Base-by-base conservation (phyloP, 2,329 filamentous ascomycete genomes). In the Diaporthe nobilis region DNA sequence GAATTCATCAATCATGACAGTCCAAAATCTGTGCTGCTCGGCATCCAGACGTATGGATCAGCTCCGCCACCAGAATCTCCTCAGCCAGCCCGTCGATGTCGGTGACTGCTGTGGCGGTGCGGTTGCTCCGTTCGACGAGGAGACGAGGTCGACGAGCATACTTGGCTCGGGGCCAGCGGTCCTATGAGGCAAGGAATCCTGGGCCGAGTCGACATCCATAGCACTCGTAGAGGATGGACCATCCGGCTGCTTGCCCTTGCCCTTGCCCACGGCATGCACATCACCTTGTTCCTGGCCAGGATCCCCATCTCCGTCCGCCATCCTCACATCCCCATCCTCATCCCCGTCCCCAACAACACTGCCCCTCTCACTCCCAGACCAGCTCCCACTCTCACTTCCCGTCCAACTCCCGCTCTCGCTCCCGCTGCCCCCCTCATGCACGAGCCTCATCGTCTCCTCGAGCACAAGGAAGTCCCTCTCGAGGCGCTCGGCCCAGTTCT, bases 401-500 rank as follows among this genome's bases (percentile, higher is more conserved):
- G 74, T 78, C 67, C 72, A 75, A 37, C 81, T 80, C 25, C 81
- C 79, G 20, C 81, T 83, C 57, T 79, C 78, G 34, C 81, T 81
- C 73, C 79, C 76, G 63, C 80, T 81, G 22, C 58, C 73, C 76
- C 53, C 80, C 80, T 65, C 9, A 10, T 77, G 73, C 3, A 89
- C 91, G 74, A 92, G 81, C 79, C 91, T 84, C 79, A 93, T 82
- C 57, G 91, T 93, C 87, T 93, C 91, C 82, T 92, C 90, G 9
- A 94, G 81, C 60, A 92, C 88, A 73, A 92, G 78, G 78, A 94
- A 92, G 78, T 92, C 90, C 76, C 91, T 84, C 87, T 93, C 94
- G 81, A 96, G 87, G 85, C 95, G 91, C 88, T 97, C 94, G 31
- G 94, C 94, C 94, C 94, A 97, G 83, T 74, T 74, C 25, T 79